Evolutionary conservation across 441 rosid genomes (phyloP), one percentile per base, ranked within the genome.

Genomic region (Eutrema salsugineum): DNA sequence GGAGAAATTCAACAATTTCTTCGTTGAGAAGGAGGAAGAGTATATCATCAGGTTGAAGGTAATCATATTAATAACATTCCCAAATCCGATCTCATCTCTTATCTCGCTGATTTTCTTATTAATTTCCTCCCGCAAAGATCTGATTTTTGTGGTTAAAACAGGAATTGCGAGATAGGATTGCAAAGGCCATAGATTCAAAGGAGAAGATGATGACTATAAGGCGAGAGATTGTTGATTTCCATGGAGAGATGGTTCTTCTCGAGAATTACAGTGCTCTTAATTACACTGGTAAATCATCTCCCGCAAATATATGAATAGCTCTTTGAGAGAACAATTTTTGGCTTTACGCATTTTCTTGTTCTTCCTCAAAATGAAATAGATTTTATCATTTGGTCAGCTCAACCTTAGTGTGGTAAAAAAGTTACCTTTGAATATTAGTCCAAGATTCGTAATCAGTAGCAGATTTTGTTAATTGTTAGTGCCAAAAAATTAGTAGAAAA

Each of bases 1-100:
- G 16, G 97, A 94, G 88, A 91, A 94, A 75, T 91, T 94, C 79
- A 94, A 94, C 65, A 40, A 83, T 19, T 91, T 94, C 84, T 91
- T 94, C 72, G 91, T 91, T 11, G 97, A 91, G 79, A 83, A 94
- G 28, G 97, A 94, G 83, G 99, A 94, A 79, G 99, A 94, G 56
- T 90, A 91, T 65, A 86, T 94, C 85, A 94, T 94, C 78, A 81
- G 84, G 72, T 79, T 91, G 57, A 94, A 94, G 93, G 97, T 88
- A 53, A 43, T n/a, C n/a, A n/a, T n/a, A n/a, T n/a, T 24, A 24
- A 24, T 24, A 24, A 14, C 5, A 8, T 14, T 15, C 4, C 8
- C 1, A 3, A 15, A 22, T 55, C 28, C 24, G 38, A 22, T 19
- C 8, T 19, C 8, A 17, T 16, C 17, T 42, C 16, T 49, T 15